Base-by-base conservation (phyloP, 805 yeast species). In the Scheffersomyces lignosus region DNA sequence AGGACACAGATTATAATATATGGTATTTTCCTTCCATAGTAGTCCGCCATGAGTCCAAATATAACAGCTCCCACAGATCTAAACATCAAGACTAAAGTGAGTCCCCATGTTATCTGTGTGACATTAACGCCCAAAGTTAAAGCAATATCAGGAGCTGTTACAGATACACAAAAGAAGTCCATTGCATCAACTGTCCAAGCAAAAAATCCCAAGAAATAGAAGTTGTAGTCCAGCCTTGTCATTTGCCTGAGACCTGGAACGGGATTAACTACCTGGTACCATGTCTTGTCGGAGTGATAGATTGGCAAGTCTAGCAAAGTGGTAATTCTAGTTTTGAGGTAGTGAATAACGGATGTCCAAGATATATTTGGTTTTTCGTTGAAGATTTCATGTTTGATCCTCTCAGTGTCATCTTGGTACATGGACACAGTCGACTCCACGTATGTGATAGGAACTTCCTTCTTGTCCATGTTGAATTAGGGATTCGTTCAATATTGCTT, bases 101-200 rank as follows among this genome's bases (percentile, higher is more conserved):
- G 49, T 6, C 57, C 56, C 60, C 60, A 54, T 3, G 57, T 44
- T 18, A 54, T 44, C 26, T 53, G 44, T 16, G 45, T 44, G 24
- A 48, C 49, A 18, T 42, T 34, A 7, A 32, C 40, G 1, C 36
- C 48, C 12, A 53, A 41, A 3, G 51, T 36, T 18, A 45, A 33
- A 4, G 60, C 57, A 36, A 54, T 48, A 15, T 36, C 45, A 4
- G 44, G 10, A 1, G 47, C 49, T 32, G 52, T 53, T 20, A 52
- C 43, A 17, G 51, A 45, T 6, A 54, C 60, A 2, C 54, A 44
- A 28, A 53, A 54, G 30, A 51, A 54, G 44, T 53, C 60, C 30
- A 54, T 40, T 8, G 60, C 45, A 33, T 53, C 60, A 45, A 55
- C 47, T 1, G 53, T 49, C 60, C 60, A 54, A 14, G 53, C 55